phyloP scores from a whole-genome alignment of 1,139 yeast genomes.

The Yamadazyma buinensis region DNA sequence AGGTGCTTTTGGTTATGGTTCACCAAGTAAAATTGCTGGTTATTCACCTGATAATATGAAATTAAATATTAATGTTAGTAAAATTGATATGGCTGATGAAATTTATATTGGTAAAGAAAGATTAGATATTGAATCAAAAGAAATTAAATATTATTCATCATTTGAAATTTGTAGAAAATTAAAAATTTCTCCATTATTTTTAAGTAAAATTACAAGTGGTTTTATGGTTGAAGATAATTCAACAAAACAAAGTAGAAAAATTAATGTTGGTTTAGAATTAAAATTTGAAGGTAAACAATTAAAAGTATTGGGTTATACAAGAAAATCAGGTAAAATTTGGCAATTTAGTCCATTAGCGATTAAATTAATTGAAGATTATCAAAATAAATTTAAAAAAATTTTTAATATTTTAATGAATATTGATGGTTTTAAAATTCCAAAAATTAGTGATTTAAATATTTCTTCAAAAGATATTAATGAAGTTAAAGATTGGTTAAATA shows the following conservation, averaged over 20 bases:
- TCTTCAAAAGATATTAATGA: conserved; percentile 32
- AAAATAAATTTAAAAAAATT: conserved; percentile 56
- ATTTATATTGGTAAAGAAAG: conserved; percentile 62
- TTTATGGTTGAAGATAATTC: conserved; percentile 55
- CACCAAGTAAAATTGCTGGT: conserved; percentile 73
- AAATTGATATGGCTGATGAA: conserved; percentile 49
- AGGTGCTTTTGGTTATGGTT: conserved; percentile 87
- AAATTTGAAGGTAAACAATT: conserved; percentile 76
- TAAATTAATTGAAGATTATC: conserved; percentile 60
- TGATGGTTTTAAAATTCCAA: conserved; percentile 26
- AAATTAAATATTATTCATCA: conserved; percentile 63
- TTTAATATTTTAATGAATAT: conserved; percentile 9
- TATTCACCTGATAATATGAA: conserved; percentile 50
- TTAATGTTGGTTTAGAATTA: conserved; percentile 81
- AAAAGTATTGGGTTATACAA: conserved; percentile 86
- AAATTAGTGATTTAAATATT: conserved; percentile 20
- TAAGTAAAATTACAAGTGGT: conserved; percentile 76
- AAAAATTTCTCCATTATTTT: conserved; percentile 56
- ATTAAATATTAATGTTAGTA: conserved; percentile 49
- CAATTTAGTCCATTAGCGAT: conserved; percentile 77
- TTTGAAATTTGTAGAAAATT: conserved; percentile 61
- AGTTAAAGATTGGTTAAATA: conserved; percentile 57
- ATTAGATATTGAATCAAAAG: conserved; percentile 52
- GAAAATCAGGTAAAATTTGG: conserved; percentile 71
- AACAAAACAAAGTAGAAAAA: conserved; percentile 31